Base-by-base conservation (phyloP, 306 rosid species). In the Prunus campanulata region DNA sequence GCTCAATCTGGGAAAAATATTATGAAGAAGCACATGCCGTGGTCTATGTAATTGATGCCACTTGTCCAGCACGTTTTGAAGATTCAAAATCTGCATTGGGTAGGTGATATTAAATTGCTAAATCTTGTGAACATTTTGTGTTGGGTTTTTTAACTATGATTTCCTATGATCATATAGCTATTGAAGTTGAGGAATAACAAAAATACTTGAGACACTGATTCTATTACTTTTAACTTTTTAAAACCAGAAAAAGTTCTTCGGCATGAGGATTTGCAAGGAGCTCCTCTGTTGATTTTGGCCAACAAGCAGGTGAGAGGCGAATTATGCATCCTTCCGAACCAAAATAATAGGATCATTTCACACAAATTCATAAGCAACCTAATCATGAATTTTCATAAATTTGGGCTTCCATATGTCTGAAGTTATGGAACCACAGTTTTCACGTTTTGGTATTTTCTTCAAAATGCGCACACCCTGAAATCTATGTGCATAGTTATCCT, bases 1-100 rank as follows among this genome's bases (percentile, higher is more conserved):
- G 97, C 79, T 92, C 98, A 72, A 93, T 96, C 79, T 96, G 99
- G 99, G 99, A 96, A 87, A 96, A 96, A 70, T 96, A 96, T 80
- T 96, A 87, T 75, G 99, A 96, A 88, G 99, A 96, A 83, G 91
- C 99, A 11, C 98, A 91, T 72, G 99, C 99, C n/a, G 88, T 96
- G 75, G 52, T 96, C 74, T 96, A 85, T 81, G 98, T 96, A 35
- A 84, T 93, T 47, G 99, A 96, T 86, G 98, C 99, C 78, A 57
- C 97, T 49, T 83, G 84, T 74, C 98, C 97, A 3, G 82, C 96
- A 2, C 93, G 92, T 60, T 96, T 96, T 77, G 99, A 96, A 86
- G 99, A 96, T 88, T 85, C 94, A 16, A 96, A 96, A 83, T 96
- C 99, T 75, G 97, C 98, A 44, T 86, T 96, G 77, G 99, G 99